Conservation (phyloP, 2,329 filamentous ascomycete genomes). For the Cladophialophora chaetospira region DNA sequence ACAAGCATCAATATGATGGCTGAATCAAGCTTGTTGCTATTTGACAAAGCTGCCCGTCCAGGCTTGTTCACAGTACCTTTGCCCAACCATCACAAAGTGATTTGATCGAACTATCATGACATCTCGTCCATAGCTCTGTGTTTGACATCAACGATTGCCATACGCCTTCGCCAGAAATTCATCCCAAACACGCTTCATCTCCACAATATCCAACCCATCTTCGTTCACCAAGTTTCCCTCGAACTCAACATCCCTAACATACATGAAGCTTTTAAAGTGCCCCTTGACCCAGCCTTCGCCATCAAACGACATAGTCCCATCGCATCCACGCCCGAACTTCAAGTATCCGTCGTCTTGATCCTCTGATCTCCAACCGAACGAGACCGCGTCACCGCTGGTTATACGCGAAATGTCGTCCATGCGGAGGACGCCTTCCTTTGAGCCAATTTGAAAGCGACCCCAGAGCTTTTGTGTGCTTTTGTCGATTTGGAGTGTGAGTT, state of each 20-base stretch:
- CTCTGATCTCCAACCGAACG: slow-evolving; percentile 22
- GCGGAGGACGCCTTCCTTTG: slow-evolving; percentile 16
- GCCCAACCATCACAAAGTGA: too few species aligned
- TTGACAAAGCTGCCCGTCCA: too few species aligned
- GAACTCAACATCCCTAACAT: slow-evolving; percentile 20
- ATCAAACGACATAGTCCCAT: slow-evolving; percentile 25
- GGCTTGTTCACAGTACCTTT: too few species aligned
- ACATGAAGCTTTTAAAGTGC: slow-evolving; percentile 16
- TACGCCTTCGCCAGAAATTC: slow-evolving; percentile 24
- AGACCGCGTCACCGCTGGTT: background rate
- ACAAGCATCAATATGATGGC: too few species aligned
- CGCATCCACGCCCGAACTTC: slow-evolving; percentile 24
- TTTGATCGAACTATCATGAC: too few species aligned
- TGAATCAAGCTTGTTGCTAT: too few species aligned
- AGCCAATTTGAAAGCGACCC: slow-evolving; percentile 16
- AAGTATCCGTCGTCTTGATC: slow-evolving; percentile 12
- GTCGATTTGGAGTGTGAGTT: slow-evolving; percentile 9
- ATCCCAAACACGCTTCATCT: slow-evolving; percentile 20
- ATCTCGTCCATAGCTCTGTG: too few species aligned
- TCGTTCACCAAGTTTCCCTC: slow-evolving; percentile 11
- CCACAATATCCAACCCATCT: slow-evolving; percentile 5
- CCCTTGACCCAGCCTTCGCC: slow-evolving; percentile 15
- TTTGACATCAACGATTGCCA: slow-evolving; percentile 15
- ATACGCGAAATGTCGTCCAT: slow-evolving; percentile 13
- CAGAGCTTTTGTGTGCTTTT: slow-evolving; percentile 14